A percentile compares a stretch with the other conserved stretches of the same genome.
Evolutionary conservation across 2,329 filamentous ascomycete species (phyloP).

Genomic region (Aureobasidium musti): DNA sequence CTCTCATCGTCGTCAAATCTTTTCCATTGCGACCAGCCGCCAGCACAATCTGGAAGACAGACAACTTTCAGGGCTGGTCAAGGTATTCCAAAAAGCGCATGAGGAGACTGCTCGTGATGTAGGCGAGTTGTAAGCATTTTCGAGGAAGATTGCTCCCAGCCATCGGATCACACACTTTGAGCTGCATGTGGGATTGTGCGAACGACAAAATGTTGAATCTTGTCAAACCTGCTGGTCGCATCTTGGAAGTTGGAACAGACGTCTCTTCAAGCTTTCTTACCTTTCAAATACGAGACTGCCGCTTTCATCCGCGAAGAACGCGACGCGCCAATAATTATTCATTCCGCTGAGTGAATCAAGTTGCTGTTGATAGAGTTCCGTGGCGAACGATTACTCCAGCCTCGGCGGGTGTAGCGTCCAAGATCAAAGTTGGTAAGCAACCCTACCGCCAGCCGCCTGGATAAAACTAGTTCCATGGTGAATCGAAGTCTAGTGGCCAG

Average conservation of each 20-base stretch:
- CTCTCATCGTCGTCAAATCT: too few relatives aligned
- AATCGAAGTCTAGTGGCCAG: constrained; percentile 15
- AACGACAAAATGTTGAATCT: background rate
- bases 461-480: background rate
- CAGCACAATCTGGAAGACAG: too few relatives aligned
- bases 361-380: background rate
- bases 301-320: background rate
- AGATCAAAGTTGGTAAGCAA: background rate
- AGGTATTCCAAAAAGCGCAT: too few relatives aligned
- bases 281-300: background rate
- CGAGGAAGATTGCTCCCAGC: background rate
- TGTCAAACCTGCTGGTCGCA: background rate
- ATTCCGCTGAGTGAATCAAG: background rate
- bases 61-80: too few relatives aligned
- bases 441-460: background rate
- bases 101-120: background rate
- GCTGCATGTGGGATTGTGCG: background rate
- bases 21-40: too few relatives aligned
- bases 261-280: constrained; percentile 7
- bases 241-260: background rate
- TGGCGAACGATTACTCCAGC: constrained; percentile 16
- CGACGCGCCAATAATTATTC: constrained; percentile 10
- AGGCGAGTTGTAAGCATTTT: too few relatives aligned
- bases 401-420: background rate
- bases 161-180: background rate